Evolutionary conservation across 2,329 filamentous ascomycete genomes (phyloP).

Genomic region (Chaetoscypha palmicola): DNA sequence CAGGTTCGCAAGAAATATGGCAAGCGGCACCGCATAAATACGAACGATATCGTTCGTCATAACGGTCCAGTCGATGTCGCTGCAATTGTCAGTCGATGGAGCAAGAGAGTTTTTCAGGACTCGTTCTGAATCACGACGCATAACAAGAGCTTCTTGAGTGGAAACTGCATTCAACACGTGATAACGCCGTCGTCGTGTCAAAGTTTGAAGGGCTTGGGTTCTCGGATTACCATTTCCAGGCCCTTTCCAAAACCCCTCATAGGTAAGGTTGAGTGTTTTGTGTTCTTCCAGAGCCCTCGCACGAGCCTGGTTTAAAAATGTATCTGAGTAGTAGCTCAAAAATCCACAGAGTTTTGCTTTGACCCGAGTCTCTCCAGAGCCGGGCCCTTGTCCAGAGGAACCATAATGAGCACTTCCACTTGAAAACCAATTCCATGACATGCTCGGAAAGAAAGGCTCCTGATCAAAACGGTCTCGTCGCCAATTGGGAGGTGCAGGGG

Average conservation of each 20-base stretch:
- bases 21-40: conserved; percentile 32
- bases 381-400: conserved; percentile 32
- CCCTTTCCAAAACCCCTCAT: conserved; percentile 35
- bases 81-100: conserved; percentile 26
- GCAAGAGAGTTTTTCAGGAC: conserved; percentile 27
- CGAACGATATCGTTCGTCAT: conserved; percentile 38
- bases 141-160: conserved; percentile 29
- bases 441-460: conserved; percentile 36
- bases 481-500: conserved; percentile 35
- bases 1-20: conserved; percentile 30
- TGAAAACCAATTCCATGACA: conserved; percentile 40
- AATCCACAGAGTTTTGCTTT: conserved; percentile 37
- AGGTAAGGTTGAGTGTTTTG: conserved; percentile 36
- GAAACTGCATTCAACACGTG: conserved; percentile 33
- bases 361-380: conserved; percentile 37
- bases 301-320: conserved; percentile 29
- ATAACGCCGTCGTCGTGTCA: conserved; percentile 33
- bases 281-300: conserved; percentile 32
- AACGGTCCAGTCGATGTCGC: conserved; percentile 39
- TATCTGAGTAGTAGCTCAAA: conserved; percentile 39
- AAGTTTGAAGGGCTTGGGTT: conserved; percentile 28
- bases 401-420: conserved; percentile 40
- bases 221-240: conserved; percentile 23
- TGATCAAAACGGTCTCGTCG: conserved; percentile 19
- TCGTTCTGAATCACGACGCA: conserved; percentile 31